These are phyloP conservation scores for Nicotiana paniculata DNA, from an alignment of 257 asterid species.

Conservation along the genomic window DNA sequence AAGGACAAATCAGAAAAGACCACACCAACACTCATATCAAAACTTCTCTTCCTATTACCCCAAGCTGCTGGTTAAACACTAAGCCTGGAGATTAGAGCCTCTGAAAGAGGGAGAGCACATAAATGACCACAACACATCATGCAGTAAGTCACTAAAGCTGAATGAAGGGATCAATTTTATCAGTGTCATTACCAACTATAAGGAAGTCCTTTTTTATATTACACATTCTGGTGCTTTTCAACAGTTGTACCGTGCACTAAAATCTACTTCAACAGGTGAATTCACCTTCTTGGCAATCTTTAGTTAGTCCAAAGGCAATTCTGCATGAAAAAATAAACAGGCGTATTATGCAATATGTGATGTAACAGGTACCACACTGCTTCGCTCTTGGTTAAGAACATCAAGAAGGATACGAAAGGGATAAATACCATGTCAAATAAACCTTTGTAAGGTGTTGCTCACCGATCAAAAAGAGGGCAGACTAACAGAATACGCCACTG, in stretches of 20 bases:
- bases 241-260: conserved; percentile 30
- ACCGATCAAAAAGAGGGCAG: neutral
- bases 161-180: conserved; percentile 7
- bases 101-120: conserved; percentile 9
- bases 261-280: conserved; percentile 36
- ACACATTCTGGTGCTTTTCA: conserved; percentile 20
- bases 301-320: conserved; percentile 46
- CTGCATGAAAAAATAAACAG: conserved; percentile 44
- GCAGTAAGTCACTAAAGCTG: conserved; percentile 5
- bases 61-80: conserved; percentile 20
- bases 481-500: neutral
- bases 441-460: neutral
- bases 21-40: neutral
- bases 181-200: conserved; percentile 7
- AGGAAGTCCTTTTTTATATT: neutral
- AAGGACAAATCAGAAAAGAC: neutral
- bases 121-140: conserved; percentile 1
- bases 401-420: neutral
- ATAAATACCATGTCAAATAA: neutral
- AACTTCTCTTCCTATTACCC: conserved; percentile 21
- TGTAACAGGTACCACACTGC: neutral
- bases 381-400: neutral
- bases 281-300: conserved; percentile 57
- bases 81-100: conserved; percentile 7
- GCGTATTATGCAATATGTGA: conserved; percentile 24